Evolutionary conservation across 2,329 filamentous ascomycete genomes (phyloP).

Genomic region (Cladosporium sp.): DNA sequence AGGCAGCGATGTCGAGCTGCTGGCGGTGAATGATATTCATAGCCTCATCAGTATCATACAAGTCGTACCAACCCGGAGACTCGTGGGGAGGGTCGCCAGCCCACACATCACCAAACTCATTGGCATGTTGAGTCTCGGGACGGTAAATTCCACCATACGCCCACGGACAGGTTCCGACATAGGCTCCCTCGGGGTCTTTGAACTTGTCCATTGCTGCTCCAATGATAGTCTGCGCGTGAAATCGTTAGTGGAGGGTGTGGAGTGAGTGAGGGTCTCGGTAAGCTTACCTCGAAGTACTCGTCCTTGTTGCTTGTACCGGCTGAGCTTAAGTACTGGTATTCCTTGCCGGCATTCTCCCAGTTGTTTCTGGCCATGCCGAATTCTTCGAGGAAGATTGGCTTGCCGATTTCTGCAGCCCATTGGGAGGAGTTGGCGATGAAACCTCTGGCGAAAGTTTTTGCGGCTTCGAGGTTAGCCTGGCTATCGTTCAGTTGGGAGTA

Average conservation of each 20-base stretch:
- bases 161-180: constrained; percentile 43
- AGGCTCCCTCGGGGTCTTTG: constrained; percentile 36
- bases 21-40: constrained; percentile 42
- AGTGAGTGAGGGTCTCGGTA: not conserved
- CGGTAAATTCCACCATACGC: constrained; percentile 45
- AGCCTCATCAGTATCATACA: constrained; percentile 39
- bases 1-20: constrained; percentile 34
- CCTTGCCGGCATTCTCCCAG: constrained; percentile 41
- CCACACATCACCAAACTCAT: constrained; percentile 46
- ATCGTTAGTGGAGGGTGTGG: not conserved
- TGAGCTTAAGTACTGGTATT: constrained; percentile 42
- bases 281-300: constrained; percentile 36
- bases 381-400: constrained; percentile 44
- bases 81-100: constrained; percentile 46
- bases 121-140: constrained; percentile 42
- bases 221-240: constrained; percentile 38
- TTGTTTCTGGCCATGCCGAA: constrained; percentile 47
- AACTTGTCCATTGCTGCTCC: constrained; percentile 41
- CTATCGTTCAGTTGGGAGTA: constrained; percentile 37
- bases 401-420: constrained; percentile 42
- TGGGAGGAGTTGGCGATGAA: constrained; percentile 40
- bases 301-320: constrained; percentile 43
- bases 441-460: constrained; percentile 39
- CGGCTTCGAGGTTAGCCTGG: constrained; percentile 36
- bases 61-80: constrained; percentile 44